Base-by-base conservation (phyloP, 495 filamentous ascomycete genomes). In the Tuber umbilicatum region DNA sequence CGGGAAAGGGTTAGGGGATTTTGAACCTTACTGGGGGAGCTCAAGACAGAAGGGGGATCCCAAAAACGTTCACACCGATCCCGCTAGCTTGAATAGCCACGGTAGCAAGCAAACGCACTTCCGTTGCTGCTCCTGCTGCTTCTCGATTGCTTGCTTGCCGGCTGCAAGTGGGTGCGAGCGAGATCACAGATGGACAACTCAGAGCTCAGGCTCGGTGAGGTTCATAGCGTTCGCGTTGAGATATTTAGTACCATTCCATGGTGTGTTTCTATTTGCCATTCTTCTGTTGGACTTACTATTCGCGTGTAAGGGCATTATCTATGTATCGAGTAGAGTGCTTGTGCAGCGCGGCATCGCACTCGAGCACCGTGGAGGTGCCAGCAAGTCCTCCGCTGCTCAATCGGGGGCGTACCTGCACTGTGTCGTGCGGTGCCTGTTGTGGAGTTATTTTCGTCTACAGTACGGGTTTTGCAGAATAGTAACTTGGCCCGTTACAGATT, bases 1-100 rank as follows among this genome's bases (percentile, higher is more conserved):
- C 27, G 14, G 5, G 55, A 12, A 31, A 64, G 55, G 55, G 27
- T 64, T 31, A 64, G 55, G 31, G 55, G 55, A 60, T 60, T 60
- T 60, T 14, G 12, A 60, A 2, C 50, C 50, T 27, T 60, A 10
- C 23, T n/a, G 10, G 50, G 31, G n/a, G 50, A 27, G 50, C 16
- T 64, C 55, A 64, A 64, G 55, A 35, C 55, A 35, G 27, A 64
- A 64, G 55, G 55, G n/a, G 55, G 55, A 64, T 64, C 55, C 55
- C 55, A 14, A 64, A 35, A 35, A 14, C 55, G 55, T 5, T 16
- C 10, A 31, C 5, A 64, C 55, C 27, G 55, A 64, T 64, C 17
- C 27, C 27, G 55, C 55, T 64, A 35, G 55, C 55, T 64, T 64
- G 55, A 19, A 35, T 35, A 31, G 27, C 27, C 2, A 64, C 4